Evolutionary conservation across 305 asterid species (phyloP), one percentile per base, ranked within the genome.

Genomic region (Solanum hybrid): DNA sequence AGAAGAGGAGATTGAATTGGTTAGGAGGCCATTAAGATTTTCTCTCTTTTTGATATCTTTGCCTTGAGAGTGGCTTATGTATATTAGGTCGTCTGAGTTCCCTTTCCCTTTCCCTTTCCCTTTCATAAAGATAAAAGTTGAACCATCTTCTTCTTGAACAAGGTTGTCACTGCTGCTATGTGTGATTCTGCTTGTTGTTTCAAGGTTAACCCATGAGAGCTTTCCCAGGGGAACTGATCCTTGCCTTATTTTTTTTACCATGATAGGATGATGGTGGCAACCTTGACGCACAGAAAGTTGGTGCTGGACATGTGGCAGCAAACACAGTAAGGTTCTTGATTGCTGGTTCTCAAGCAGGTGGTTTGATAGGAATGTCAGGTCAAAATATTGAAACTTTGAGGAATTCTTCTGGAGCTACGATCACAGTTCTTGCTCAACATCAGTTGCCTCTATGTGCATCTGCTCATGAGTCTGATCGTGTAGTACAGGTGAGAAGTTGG

Each of bases 401-500:
- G 93, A 95, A 91, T 91, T 91, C 95, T 37, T 96, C 99, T 6
- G 99, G 97, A 87, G 98, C 98, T 77, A 90, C 92, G 69, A 93
- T 97, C 87, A 91, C 95, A 27, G 95, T 97, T 93, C 96, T 94
- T 91, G 94, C 98, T 90, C 97, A 97, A 88, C 95, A 92, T 90
- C 99, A 97, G 93, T 87, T 97, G 91, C 98, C 99, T 88, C 94
- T 96, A 36, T 96, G 98, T 94, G 98, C 99, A 77, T 95, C 99
- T 79, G 97, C 97, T 32, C 97, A 95, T 89, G 99, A 97, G 91
- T 94, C 99, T 69, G 99, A 95, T 91, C 96, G 99, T 91, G 97
- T 96, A 89, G 98, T 95, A 46, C 99, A 97, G 98, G 99, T 97
- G 87, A 89, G 92, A 88, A 77, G 51, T 31, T 51, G 87, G 42